These are phyloP conservation scores for Phylloporus rhodoxanthus DNA, from an alignment of 768 basidiomycete species.

Conservation along the genomic window DNA sequence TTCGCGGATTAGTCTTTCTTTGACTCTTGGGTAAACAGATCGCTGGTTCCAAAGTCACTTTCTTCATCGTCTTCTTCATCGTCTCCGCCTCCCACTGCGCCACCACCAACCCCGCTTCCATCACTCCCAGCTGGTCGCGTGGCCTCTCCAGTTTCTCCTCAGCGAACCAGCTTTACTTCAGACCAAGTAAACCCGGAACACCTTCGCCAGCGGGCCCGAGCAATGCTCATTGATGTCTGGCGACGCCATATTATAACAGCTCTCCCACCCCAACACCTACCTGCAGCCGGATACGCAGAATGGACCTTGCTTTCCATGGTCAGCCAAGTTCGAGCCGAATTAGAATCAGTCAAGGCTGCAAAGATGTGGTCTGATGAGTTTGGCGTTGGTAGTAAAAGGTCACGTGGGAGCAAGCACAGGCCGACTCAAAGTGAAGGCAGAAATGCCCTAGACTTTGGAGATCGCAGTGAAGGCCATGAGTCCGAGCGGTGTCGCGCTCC, in stretches of 20 bases:
- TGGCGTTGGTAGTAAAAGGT: not conserved
- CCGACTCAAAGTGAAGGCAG: conserved; percentile 41
- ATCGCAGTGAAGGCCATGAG: conserved; percentile 16
- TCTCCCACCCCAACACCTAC: conserved; percentile 33
- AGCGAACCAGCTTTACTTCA: conserved; percentile 5
- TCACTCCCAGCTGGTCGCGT: conserved; percentile 27
- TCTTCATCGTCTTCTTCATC: conserved; percentile 19
- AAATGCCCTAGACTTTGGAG: conserved; percentile 34
- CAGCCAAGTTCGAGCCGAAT: conserved; percentile 13
- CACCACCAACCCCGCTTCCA: conserved; percentile 26
- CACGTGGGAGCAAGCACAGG: conserved; percentile 40
- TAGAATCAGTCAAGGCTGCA: conserved; percentile 9
- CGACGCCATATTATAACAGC: conserved; percentile 56
- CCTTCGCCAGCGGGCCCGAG: conserved; percentile 58
- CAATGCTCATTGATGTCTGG: conserved; percentile 61
- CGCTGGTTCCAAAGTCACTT: conserved; percentile 30
- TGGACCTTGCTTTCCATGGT: conserved; percentile 30
- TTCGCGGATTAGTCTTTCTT: not conserved
- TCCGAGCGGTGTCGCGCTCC: conserved; percentile 27
- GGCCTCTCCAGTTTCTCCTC: conserved; percentile 25
- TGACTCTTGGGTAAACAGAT: conserved; percentile 15
- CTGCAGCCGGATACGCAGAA: conserved; percentile 30
- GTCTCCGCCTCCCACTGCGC: conserved; percentile 19
- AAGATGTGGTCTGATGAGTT: not conserved
- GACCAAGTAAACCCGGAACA: conserved; percentile 29